Base-by-base conservation (phyloP, 352 stramenopile genomes). In the Pythium insidiosum region DNA sequence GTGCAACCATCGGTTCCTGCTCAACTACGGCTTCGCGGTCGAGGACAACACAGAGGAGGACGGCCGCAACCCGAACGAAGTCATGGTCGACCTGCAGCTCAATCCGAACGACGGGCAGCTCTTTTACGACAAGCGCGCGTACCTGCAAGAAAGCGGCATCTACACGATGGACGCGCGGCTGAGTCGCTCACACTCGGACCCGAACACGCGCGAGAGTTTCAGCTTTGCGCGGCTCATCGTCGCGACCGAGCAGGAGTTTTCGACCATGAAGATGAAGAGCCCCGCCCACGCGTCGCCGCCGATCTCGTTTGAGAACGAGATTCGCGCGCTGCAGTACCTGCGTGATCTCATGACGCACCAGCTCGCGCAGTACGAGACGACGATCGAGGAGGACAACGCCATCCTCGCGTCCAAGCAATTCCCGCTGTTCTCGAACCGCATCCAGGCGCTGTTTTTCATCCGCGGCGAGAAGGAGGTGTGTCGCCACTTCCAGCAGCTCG, bases 11-110 rank as follows among this genome's bases (percentile, higher is more conserved):
- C 84, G 82, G 7, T 99, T 99, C 66, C 72, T 99, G 29, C 76
- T 99, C 34, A 99, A 99, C 73, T 99, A 99, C 63, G 96, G 97
- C 33, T 99, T 99, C 66, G 93, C 96, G 12, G 95, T 99, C 5
- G 95, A 99, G 66, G 84, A 98, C 61, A 99, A 99, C 65, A 93
- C 87, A 19, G 96, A 99, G 67, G 73, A 97, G 33, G 96, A 99
- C 65, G 95, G 95, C 0, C 95, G 96, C 57, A 99, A 97, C 84
- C 95, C 95, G 19, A 99, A 99, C 79, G 96, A 99, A 67, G 94
- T 98, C 38, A 79, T 89, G 54, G 75, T 92, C 9, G 75, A 88
- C 38, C 64, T 92, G n/a, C 68, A 91, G 53, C 57, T 94, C n/a
- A 45, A 63, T 4, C 50, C 62, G 1, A 45, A 52, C 0, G 77